Base-by-base conservation (phyloP, 768 basidiomycete genomes). In the Lentinus tigrinus region DNA sequence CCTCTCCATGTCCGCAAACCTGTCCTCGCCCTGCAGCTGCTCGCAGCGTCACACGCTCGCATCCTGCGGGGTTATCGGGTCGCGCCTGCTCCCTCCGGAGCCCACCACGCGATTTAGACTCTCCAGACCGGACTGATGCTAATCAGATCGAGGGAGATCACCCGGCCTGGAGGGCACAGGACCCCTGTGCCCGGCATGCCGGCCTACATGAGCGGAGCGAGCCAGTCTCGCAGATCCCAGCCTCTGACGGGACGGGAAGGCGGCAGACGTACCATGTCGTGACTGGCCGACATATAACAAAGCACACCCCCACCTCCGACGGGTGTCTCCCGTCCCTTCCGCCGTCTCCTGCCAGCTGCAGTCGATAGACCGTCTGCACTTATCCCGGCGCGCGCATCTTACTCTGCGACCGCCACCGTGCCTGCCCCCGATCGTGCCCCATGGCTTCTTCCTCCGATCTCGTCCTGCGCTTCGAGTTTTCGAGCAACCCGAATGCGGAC, bases 401-500 rank as follows among this genome's bases (percentile, higher is more conserved):
- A 14, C 17, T 26, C 21, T 46, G 19, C 21, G 17, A 44, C 1
- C 34, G 37, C 49, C 37, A 47, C 34, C 37, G 60, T 63, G 62
- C 40, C 58, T n/a, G 54, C 53, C 54, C 31, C 31, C 31, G 31
- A 31, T 31, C 31, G 31, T 19, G 17, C 26, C n/a, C 27, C n/a
- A 36, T 36, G 37, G n/a, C 19, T 8, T 17, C 17, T 16, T 37
- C 46, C 21, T 65, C 68, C 57, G 75, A 78, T 61, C 61, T 77
- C 58, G 58, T 73, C 46, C 70, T 83, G 44, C 73, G 69, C 7
- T 76, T 82, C 60, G 64, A 68, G 10, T 74, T 69, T 56, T 63
- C 73, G 23, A 62, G 65, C 27, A 57, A 56, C 27, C 39, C 58
- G 24, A 61, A 63, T 37, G 48, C 65, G 9, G 79, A 82, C 66